Conservation (phyloP, 352 stramenopile species). For the Phytophthora sansomeana region DNA sequence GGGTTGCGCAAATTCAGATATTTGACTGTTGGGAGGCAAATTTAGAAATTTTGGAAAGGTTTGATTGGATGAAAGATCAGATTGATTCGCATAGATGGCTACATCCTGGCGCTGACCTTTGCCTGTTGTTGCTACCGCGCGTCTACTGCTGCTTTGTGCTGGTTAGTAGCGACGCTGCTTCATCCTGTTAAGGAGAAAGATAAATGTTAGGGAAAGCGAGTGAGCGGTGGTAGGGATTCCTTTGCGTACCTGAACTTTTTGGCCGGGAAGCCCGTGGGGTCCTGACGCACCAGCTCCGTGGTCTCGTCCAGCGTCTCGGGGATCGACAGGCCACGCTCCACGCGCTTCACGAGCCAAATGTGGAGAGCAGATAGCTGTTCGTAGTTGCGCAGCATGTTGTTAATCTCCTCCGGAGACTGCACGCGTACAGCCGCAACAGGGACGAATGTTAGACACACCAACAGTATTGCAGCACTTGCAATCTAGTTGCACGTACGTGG, state of each 20-base stretch:
- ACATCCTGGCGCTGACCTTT: not conserved
- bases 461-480: not conserved
- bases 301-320: conserved; percentile 83
- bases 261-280: conserved; percentile 86
- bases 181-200: conserved; percentile 37
- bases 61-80: conserved; percentile 28
- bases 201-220: conserved; percentile 14
- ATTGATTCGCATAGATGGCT: conserved; percentile 14
- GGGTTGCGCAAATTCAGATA: conserved; percentile 2
- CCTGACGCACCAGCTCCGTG: conserved; percentile 78
- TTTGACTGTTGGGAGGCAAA: not conserved
- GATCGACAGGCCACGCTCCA: conserved; percentile 76
- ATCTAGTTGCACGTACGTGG: conserved; percentile 56
- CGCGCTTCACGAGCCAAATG: conserved; percentile 83
- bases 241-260: conserved; percentile 79
- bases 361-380: conserved; percentile 80
- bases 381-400: conserved; percentile 88
- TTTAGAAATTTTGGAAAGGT: not conserved
- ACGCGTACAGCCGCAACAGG: not conserved
- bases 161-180: conserved; percentile 78
- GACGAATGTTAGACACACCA: conserved; percentile 7
- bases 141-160: conserved; percentile 19
- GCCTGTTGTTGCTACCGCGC: not conserved
- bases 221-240: not conserved
- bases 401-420: conserved; percentile 85